phyloP scores from a whole-genome alignment of 139 green algal species.

The Gonium pectorale region DNA sequence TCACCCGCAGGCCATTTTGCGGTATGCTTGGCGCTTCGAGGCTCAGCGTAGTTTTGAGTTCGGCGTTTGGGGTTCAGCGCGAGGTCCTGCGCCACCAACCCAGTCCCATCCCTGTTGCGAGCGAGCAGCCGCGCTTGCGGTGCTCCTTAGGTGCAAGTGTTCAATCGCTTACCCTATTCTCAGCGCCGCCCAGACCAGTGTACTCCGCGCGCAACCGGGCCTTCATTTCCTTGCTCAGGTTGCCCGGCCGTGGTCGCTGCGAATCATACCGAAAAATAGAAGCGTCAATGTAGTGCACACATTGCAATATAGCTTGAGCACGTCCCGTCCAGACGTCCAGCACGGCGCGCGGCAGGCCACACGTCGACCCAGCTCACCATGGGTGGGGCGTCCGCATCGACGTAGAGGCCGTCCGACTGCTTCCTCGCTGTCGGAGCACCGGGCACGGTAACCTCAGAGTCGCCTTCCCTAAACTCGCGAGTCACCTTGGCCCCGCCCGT shows the following conservation, averaged over 20 bases:
- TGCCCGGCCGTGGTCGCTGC: conserved; percentile 40
- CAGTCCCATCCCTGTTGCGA: too few relatives aligned
- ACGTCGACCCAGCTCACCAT: conserved; percentile 5
- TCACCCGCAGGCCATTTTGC: too few relatives aligned
- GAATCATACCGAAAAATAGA: too few relatives aligned
- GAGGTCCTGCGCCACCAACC: too few relatives aligned
- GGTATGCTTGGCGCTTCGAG: too few relatives aligned
- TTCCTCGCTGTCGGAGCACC: neutral
- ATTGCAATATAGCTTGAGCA: too few relatives aligned
- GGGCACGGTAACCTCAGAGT: neutral
- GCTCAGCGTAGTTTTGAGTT: too few relatives aligned
- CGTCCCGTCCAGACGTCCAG: neutral
- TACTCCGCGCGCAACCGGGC: conserved; percentile 70
- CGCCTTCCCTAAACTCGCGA: conserved; percentile 26
- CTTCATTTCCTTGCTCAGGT: conserved; percentile 76
- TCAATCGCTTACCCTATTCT: conserved; percentile 65
- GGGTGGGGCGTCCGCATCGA: neutral
- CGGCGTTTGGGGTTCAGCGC: too few relatives aligned
- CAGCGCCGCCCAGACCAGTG: conserved; percentile 65
- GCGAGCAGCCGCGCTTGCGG: too few relatives aligned
- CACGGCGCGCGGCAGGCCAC: neutral
- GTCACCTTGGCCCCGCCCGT: conserved; percentile 1
- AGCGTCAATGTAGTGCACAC: too few relatives aligned
- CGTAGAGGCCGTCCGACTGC: conserved; percentile 9
- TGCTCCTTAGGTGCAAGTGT: too few relatives aligned